Evolutionary conservation across 371 early-diverging fungal genomes (phyloP).

Genomic region (Mucor plumbeus): DNA sequence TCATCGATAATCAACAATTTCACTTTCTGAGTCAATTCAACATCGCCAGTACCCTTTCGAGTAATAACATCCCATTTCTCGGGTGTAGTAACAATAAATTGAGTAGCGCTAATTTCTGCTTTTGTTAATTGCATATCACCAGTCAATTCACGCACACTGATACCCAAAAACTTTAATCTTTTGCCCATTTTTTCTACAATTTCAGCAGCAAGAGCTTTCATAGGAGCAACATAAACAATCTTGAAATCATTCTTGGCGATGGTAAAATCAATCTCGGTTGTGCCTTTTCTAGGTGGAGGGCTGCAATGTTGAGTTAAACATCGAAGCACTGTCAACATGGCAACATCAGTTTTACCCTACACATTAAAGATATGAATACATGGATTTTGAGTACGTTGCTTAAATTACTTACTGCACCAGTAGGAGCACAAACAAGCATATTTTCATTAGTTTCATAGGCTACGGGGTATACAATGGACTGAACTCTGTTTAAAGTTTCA

Average conservation of each 20-base stretch:
- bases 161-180: conserved; percentile 83
- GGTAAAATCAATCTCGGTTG: conserved; percentile 48
- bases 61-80: conserved; percentile 99
- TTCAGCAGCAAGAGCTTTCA: conserved; percentile 99
- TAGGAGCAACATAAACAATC: conserved; percentile 99
- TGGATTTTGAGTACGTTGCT: not conserved
- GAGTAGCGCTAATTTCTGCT: conserved; percentile 87
- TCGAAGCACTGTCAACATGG: conserved; percentile 90
- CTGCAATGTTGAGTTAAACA: conserved; percentile 72
- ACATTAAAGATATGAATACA: too few relatives aligned
- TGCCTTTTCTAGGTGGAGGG: conserved; percentile 55
- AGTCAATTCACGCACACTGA: conserved; percentile 92
- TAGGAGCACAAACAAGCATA: conserved; percentile 99
- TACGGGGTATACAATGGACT: conserved; percentile 93
- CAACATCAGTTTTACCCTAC: conserved; percentile 99
- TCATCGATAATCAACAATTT: conserved; percentile 98
- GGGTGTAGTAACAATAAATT: conserved; percentile 99
- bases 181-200: conserved; percentile 91
- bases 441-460: conserved; percentile 96
- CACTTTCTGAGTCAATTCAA: conserved; percentile 87
- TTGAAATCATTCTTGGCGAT: conserved; percentile 87
- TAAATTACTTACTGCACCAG: conserved; percentile 84
- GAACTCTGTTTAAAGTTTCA: conserved; percentile 89
- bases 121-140: conserved; percentile 97
- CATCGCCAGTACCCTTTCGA: conserved; percentile 92